Percentiles rank a stretch among this genome's conserved stretches.
Evolutionary conservation across 495 filamentous ascomycete species (phyloP).

Genomic region (Geopyxis carbonaria): DNA sequence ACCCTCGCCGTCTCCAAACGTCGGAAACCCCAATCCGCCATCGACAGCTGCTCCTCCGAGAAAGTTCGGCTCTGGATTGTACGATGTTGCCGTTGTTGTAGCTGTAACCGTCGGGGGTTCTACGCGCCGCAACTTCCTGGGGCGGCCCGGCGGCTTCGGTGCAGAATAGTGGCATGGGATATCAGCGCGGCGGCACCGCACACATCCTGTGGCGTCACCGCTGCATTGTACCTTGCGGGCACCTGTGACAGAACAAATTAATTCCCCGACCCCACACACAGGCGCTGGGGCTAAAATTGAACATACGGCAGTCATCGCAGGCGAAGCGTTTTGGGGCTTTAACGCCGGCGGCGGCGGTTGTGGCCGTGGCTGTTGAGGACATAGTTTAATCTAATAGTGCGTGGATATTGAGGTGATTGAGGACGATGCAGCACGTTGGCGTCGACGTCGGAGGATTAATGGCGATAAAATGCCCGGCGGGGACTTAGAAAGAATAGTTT

Average conservation of each 20-base stretch:
- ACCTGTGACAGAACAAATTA: not conserved
- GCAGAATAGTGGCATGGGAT: conserved; percentile 6
- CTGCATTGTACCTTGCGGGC: conserved; percentile 5
- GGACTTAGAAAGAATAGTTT: too few species aligned
- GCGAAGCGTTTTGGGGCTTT: conserved; percentile 5
- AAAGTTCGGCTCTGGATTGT: not conserved
- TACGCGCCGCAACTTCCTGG: conserved; percentile 1
- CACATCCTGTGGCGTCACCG: conserved; percentile 4
- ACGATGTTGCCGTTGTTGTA: not conserved
- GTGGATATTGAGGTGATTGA: too few species aligned
- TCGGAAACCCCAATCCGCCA: not conserved
- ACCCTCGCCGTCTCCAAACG: not conserved
- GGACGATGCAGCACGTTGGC: too few species aligned
- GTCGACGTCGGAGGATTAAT: too few species aligned
- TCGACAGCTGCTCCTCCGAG: not conserved
- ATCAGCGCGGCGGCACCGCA: conserved; percentile 4
- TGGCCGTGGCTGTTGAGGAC: not conserved
- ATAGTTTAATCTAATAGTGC: too few species aligned
- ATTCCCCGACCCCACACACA: not conserved
- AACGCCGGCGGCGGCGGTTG: not conserved
- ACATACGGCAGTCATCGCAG: conserved; percentile 9
- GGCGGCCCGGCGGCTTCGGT: conserved; percentile 5
- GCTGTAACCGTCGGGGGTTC: not conserved
- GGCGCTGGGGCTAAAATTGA: not conserved
- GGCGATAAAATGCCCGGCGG: too few species aligned